Base-by-base conservation (phyloP, 1,139 yeast species). In the Meyerozyma smithsonii region DNA sequence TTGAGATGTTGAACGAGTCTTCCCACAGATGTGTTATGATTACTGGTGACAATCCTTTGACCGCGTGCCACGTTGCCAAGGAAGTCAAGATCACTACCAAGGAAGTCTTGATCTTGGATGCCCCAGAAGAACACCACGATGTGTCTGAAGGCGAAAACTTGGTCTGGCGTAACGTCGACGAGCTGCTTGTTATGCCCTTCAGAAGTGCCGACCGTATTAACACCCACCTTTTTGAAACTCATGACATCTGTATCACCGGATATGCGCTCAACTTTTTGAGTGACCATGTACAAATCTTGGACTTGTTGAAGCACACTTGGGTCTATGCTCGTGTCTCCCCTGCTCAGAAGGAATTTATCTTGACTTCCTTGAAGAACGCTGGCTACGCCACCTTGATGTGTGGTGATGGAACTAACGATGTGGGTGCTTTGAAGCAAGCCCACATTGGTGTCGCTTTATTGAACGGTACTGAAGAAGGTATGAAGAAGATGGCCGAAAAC, bases 341-440 rank as follows among this genome's bases (percentile, higher is more conserved):
- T 36, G 60, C 84, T 26, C 98, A 92, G 69, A 94, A 92, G 67
- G 98, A 92, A 66, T 88, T 84, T 50, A 81, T 92, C 53, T 72
- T 94, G 56, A 84, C 83, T 47, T 77, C 88, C 34, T 77, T 88
- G 59, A 92, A 92, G 62, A 84, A 81, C 44, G 79, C 89, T 59
- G 97, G 97, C 25, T 92, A 90, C 64, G 84, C 79, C 56, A 92
- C 98, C 25, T 76, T 94, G 54, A 92, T 92, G 99, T 92, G 98
- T 68, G 99, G 99, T 72, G 99, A 92, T 66, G 99, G 99, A 66
- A 92, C 99, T 25, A 92, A 92, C 61, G 99, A 92, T 72, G 98
- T 92, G 42, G 99, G 99, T 63, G 99, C 99, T 40, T 78, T 92
- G 66, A 94, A 92, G 63, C 97, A 92, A 69, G 97, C 99, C 7